Base-by-base conservation (phyloP, 1,284 basidiomycete species). In the Rhodotorula sp. region DNA sequence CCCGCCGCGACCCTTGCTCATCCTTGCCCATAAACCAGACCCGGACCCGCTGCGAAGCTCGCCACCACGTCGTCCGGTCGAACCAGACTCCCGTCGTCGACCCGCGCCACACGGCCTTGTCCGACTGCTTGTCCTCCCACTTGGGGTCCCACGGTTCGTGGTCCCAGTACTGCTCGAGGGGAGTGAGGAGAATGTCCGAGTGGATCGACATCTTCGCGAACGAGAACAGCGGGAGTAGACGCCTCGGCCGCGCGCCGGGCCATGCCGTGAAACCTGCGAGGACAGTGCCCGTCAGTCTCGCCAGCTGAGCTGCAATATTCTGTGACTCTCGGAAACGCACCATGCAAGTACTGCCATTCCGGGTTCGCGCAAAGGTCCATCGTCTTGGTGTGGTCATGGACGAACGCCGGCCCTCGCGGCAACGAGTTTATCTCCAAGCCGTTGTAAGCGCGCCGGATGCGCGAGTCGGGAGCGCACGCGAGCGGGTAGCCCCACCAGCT, bases 341-440 rank as follows among this genome's bases (percentile, higher is more conserved):
- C 77, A 48, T 78, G 78, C 26, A 78, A 57, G 68, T 78, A 77
- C 62, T 78, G 78, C 77, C 77, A 78, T 62, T 78, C 79, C 4
- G 84, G 83, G 69, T 82, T 83, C 71, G 81, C 77, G 77, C 84
- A 85, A 73, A 83, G 81, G 73, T 84, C 80, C 82, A 84, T 83
- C 2, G 83, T 83, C 22, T 80, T 77, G 15, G 81, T 69, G 66
- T 84, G 84, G 71, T 84, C 80, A 62, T 79, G 67, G 60, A 84
- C 81, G 77, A 82, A 84, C 22, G 80, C 63, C 26, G 75, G 76
- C 10, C 75, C 75, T 22, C 37, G 57, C 7, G 75, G 73, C 0
- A 78, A 66, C 22, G 70, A 59, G 44, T 67, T 69, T 22, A 63
- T 73, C 63, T 78, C 78, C 29, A 75, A 68, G 2, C 78, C 79